Evolutionary conservation across 805 yeast species (phyloP).

Genomic region (Saturnispora sekii): DNA sequence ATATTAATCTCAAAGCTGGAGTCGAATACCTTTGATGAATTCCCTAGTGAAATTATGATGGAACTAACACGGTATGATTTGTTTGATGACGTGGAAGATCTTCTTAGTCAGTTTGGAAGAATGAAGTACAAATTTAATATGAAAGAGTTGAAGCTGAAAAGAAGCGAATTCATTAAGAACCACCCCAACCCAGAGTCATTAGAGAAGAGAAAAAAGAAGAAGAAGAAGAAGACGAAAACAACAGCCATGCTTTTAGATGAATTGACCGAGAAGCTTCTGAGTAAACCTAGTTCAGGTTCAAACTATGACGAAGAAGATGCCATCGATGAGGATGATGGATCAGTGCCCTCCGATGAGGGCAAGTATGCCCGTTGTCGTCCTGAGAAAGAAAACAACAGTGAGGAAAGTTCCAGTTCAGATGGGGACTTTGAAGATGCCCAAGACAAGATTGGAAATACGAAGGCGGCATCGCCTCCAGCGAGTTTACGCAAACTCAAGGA

Average conservation of each 20-base stretch:
- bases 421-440: not conserved
- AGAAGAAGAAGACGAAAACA: slow-evolving; percentile 1
- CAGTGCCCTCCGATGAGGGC: slow-evolving; percentile 4
- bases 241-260: slow-evolving; percentile 7
- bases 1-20: slow-evolving; percentile 17
- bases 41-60: slow-evolving; percentile 18
- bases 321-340: not conserved
- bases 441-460: not conserved
- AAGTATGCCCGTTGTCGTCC: slow-evolving; percentile 8
- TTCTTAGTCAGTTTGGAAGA: slow-evolving; percentile 14
- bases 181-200: slow-evolving; percentile 1
- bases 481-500: not conserved
- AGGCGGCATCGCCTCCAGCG: not conserved
- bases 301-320: not conserved
- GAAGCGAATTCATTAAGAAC: not conserved
- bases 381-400: slow-evolving; percentile 1
- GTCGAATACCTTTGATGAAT: slow-evolving; percentile 12
- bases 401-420: not conserved
- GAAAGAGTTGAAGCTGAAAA: not conserved
- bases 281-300: slow-evolving; percentile 3
- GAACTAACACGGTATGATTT: slow-evolving; percentile 5
- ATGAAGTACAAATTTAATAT: slow-evolving; percentile 18
- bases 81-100: slow-evolving; percentile 10
- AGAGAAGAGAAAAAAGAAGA: not conserved
- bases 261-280: slow-evolving; percentile 5